These are phyloP conservation scores for Myxozyma udenii DNA, from an alignment of 805 yeast genomes.

Conservation along the genomic window DNA sequence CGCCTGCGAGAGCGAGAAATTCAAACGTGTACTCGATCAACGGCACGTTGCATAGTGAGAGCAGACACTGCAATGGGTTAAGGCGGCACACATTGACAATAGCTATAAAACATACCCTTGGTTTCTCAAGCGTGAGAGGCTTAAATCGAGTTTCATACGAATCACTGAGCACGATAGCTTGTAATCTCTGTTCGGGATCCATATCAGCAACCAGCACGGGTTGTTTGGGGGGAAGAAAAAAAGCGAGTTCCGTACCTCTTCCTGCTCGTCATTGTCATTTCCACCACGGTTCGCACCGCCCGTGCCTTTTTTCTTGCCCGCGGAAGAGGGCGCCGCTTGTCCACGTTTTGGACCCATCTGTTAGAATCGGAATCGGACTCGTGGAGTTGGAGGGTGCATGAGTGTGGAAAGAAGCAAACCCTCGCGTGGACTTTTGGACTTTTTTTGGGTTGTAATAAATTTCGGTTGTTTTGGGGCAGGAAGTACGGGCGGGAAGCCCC, in stretches of 20 bases:
- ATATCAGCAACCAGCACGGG: neutral
- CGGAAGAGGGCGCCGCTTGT: neutral
- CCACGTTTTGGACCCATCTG: neutral
- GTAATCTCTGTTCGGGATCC: conserved; percentile 53
- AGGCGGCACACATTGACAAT: neutral
- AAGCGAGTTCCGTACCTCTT: neutral
- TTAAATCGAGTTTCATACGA: conserved; percentile 87
- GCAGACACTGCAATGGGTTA: conserved; percentile 51
- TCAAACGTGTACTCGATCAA: conserved; percentile 91
- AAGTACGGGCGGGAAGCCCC: too few relatives aligned
- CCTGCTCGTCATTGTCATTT: neutral
- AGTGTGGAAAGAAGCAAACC: too few relatives aligned
- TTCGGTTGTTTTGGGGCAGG: too few relatives aligned
- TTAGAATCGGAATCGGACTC: too few relatives aligned
- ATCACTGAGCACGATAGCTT: conserved; percentile 92
- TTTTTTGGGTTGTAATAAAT: too few relatives aligned
- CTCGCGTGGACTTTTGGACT: too few relatives aligned
- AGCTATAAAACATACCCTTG: conserved; percentile 48
- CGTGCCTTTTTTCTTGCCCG: neutral
- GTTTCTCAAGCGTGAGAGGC: conserved; percentile 83
- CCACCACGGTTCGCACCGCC: neutral
- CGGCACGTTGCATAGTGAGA: conserved; percentile 92
- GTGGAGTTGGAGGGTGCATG: too few relatives aligned
- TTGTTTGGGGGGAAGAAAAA: neutral
- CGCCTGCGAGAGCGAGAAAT: conserved; percentile 86